A percentile compares a stretch with the other conserved stretches of the same genome.
These are phyloP conservation scores for Penicillium psychrofluorescens DNA, from an alignment of 495 filamentous ascomycete species.

Conservation along the genomic window DNA sequence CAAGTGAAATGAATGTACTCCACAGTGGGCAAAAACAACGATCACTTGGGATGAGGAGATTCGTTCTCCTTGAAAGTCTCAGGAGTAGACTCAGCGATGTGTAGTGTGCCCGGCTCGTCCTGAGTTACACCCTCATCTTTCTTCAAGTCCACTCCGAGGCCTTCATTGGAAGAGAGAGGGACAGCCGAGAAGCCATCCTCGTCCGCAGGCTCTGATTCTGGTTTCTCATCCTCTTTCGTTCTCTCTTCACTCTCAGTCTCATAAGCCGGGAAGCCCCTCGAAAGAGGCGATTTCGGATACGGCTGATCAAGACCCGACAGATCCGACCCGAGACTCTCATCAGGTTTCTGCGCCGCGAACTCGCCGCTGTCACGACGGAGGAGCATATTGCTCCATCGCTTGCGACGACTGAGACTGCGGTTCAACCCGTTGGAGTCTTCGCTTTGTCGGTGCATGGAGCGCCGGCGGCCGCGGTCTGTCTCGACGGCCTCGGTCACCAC, in stretches of 20 bases:
- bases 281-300: slow-evolving; percentile 32
- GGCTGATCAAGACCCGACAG: slow-evolving; percentile 5
- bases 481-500: slow-evolving; percentile 22
- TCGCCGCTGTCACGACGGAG: slow-evolving; percentile 33
- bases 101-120: neutral
- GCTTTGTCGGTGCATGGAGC: slow-evolving; percentile 23
- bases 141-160: neutral
- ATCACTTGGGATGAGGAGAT: too few species aligned
- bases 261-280: slow-evolving; percentile 21
- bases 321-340: slow-evolving; percentile 7
- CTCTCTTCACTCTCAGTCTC: neutral
- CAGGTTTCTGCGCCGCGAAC: slow-evolving; percentile 17
- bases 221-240: too few species aligned
- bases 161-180: neutral
- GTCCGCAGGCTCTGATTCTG: neutral
- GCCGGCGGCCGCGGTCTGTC: slow-evolving; percentile 25
- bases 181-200: neutral
- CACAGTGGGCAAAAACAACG: too few species aligned
- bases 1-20: too few species aligned
- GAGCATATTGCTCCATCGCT: slow-evolving; percentile 40
- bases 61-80: too few species aligned
- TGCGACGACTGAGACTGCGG: slow-evolving; percentile 35
- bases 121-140: neutral
- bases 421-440: slow-evolving; percentile 24
- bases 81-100: too few species aligned